phyloP scores from a whole-genome alignment of 2,329 filamentous ascomycete genomes.

The Dendryphion nanum region DNA sequence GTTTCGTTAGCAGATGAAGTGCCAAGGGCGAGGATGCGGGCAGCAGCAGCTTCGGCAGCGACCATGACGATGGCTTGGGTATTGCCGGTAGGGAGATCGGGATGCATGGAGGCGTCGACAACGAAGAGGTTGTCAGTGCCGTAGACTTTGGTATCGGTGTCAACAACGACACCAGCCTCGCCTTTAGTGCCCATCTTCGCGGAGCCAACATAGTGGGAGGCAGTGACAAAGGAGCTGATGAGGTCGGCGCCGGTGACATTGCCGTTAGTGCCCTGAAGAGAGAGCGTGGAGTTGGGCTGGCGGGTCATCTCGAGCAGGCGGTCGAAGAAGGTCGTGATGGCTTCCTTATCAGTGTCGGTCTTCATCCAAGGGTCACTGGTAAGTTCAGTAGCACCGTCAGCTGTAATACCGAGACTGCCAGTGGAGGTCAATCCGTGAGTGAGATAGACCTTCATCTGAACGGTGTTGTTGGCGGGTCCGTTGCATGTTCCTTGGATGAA shows the following conservation, averaged over 20 bases:
- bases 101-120: conserved; percentile 55
- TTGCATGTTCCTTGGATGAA: conserved; percentile 49
- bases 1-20: conserved; percentile 1
- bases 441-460: conserved; percentile 53
- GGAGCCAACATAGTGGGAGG: conserved; percentile 49
- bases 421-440: conserved; percentile 62
- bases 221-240: conserved; percentile 30
- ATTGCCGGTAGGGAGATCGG: conserved; percentile 67
- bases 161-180: conserved; percentile 45
- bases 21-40: conserved; percentile 48
- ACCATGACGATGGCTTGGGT: conserved; percentile 65
- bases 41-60: conserved; percentile 60
- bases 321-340: conserved; percentile 47
- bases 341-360: conserved; percentile 43
- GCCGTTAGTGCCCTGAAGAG: conserved; percentile 37
- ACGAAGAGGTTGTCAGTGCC: conserved; percentile 45
- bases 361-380: conserved; percentile 53
- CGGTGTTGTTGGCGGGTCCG: conserved; percentile 33
- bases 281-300: conserved; percentile 28
- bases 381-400: conserved; percentile 41
- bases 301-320: conserved; percentile 41
- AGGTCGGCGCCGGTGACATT: conserved; percentile 42
- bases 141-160: conserved; percentile 49
- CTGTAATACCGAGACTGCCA: conserved; percentile 51
- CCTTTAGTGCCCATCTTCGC: conserved; percentile 52